Percentiles rank a stretch among this genome's conserved stretches.
phyloP scores from a whole-genome alignment of 139 green algal species.

The Auxenochlorella pyrenoidosa region DNA sequence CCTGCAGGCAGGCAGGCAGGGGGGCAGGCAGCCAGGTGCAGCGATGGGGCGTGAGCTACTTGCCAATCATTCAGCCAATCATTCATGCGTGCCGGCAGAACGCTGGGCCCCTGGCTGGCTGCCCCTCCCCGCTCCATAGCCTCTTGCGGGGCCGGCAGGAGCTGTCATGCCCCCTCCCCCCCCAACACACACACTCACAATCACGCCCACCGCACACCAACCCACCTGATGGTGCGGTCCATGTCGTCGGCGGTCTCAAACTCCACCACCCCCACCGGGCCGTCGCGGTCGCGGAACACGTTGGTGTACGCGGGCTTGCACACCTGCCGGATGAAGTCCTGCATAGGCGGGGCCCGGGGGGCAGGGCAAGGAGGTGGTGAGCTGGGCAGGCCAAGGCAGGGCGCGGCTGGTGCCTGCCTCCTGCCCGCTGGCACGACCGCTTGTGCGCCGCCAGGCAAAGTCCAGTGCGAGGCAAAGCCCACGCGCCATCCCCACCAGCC shows the following conservation, averaged over 20 bases:
- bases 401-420: background rate
- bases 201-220: too few species aligned
- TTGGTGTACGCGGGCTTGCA: slow-evolving; percentile 80
- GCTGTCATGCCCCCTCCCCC: background rate
- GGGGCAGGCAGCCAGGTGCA: background rate
- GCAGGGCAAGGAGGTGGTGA: background rate
- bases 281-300: slow-evolving; percentile 65
- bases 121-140: too few species aligned
- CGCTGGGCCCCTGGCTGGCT: too few species aligned
- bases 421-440: background rate
- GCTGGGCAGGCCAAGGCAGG: background rate
- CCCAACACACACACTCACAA: too few species aligned
- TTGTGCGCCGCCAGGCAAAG: background rate
- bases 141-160: background rate
- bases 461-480: background rate
- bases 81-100: too few species aligned
- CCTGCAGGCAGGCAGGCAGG: background rate
- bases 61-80: too few species aligned
- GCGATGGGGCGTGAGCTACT: too few species aligned
- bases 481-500: background rate
- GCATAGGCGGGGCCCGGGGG: background rate
- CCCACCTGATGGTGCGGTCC: slow-evolving; percentile 53
- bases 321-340: slow-evolving; percentile 78
- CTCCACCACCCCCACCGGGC: slow-evolving; percentile 69
- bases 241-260: slow-evolving; percentile 72